Base-by-base conservation (phyloP, 495 filamentous ascomycete genomes). In the Penicillium roqueforti region DNA sequence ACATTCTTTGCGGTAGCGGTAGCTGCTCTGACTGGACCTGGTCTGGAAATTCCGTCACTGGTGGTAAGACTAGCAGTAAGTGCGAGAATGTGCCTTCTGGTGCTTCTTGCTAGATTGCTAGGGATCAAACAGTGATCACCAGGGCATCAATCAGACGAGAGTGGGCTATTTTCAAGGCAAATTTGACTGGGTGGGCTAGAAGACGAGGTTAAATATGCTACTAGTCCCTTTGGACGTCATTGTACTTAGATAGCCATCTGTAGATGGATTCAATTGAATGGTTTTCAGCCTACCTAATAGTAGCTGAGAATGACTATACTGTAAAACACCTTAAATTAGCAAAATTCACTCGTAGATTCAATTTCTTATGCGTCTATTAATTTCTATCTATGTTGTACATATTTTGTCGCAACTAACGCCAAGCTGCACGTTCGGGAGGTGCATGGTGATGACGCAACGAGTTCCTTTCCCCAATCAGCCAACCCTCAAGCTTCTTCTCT, bases 1-100 rank as follows among this genome's bases (percentile, higher is more conserved):
- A 82, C 54, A 78, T 87, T 48, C 72, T 81, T 37, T 84, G 81
- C 45, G 80, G 75, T 29, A 51, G 50, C n/a, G 70, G 72, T 11
- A 68, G 67, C 56, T 68, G 69, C 62, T 67, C 65, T 1, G 57
- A 72, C 51, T 83, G 79, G 80, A 73, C 67, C 20, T 83, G 77
- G 78, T 56, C 59, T 31, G 74, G 66, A 29, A 66, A 79, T 31
- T 46, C 56, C 2, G 54, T 83, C 20, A 73, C 69, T 26, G 80
- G 80, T 26, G 80, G 80, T 38, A 68, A 74, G 53, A 68, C 50
- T n/a, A 73, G 69, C 59, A 59, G 50, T 18, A 57, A 62, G 25
- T 81, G 78, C 56, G 40, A 64, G 62, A 73, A 74, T 54, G 58
- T 74, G 42, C 78, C 78, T 25, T 61, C 63, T 45, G 69, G 60